Evolutionary conservation across 306 rosid species (phyloP), one percentile per base, ranked within the genome.

Genomic region (Quercus dentata): DNA sequence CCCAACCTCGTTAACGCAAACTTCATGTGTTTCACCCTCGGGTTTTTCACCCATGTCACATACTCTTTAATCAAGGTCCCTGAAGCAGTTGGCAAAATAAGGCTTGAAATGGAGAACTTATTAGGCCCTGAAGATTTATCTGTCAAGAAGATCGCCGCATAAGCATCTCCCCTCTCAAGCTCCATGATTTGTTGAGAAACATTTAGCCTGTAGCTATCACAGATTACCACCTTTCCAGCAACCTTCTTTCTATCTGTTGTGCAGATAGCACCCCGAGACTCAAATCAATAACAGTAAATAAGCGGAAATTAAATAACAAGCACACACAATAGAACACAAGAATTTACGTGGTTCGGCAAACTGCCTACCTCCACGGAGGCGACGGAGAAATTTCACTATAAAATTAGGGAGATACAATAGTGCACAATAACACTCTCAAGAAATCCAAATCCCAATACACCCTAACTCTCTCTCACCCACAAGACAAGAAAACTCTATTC

Each of bases 181-280:
- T 70, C 38, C 0, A 23, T 10, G 25, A 9, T 13, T 18, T 78
- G 76, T 15, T 2, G 11, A n/a, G 21, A 49, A n/a, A 56, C n/a
- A 5, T 35, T 21, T 0, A 14, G 8, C 23, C 19, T 8, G 0
- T 10, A 54, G n/a, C 17, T 25, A 13, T 17, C 14, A n/a, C 59
- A 2, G 31, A 78, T 65, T 10, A 68, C 75, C 65, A 55, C 75
- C 74, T 78, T 78, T 25, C 70, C 21, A n/a, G 3, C 69, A 23
- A 70, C 76, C 27, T 78, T 69, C 71, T 57, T 44, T 69, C 3
- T 57, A 56, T n/a, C n/a, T n/a, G n/a, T n/a, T n/a, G n/a, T n/a
- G n/a, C n/a, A n/a, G n/a, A n/a, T n/a, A n/a, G n/a, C n/a, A n/a
- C n/a, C n/a, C n/a, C n/a, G n/a, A n/a, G n/a, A n/a, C n/a, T n/a